Evolutionary conservation across 495 filamentous ascomycete species (phyloP).

Genomic region (Clohesyomyces aquaticus): DNA sequence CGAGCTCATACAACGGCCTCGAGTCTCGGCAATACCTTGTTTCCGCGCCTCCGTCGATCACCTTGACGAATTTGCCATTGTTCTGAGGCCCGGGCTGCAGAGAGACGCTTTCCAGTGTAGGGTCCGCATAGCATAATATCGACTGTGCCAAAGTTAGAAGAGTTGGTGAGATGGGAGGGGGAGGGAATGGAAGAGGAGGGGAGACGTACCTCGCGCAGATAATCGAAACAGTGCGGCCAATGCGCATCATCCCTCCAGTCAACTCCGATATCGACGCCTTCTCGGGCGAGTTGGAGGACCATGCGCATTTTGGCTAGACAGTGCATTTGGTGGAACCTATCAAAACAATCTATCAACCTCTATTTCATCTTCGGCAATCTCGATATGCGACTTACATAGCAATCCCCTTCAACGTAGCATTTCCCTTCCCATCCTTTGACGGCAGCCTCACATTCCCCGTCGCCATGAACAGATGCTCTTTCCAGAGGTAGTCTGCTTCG

Average conservation of each 20-base stretch:
- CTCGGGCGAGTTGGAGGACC: neutral
- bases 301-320: neutral
- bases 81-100: neutral
- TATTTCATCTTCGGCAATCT: no score
- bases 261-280: slow-evolving; percentile 3
- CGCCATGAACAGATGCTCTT: slow-evolving; percentile 6
- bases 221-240: slow-evolving; percentile 7
- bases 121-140: slow-evolving; percentile 6
- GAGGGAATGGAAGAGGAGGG: no score
- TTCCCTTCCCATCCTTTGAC: neutral
- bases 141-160: neutral
- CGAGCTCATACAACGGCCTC: slow-evolving; percentile 4
- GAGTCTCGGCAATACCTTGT: neutral
- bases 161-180: no score
- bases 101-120: neutral
- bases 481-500: slow-evolving; percentile 2
- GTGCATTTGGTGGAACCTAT: slow-evolving; percentile 12
- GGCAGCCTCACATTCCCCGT: slow-evolving; percentile 1
- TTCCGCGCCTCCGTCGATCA: slow-evolving; percentile 1
- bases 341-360: no score
- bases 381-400: neutral
- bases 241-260: slow-evolving; percentile 11
- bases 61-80: neutral
- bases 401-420: slow-evolving; percentile 1
- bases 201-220: slow-evolving; percentile 11